phyloP scores from a whole-genome alignment of 2,329 filamentous ascomycete species.

The Magnaporthiopsis poae region DNA sequence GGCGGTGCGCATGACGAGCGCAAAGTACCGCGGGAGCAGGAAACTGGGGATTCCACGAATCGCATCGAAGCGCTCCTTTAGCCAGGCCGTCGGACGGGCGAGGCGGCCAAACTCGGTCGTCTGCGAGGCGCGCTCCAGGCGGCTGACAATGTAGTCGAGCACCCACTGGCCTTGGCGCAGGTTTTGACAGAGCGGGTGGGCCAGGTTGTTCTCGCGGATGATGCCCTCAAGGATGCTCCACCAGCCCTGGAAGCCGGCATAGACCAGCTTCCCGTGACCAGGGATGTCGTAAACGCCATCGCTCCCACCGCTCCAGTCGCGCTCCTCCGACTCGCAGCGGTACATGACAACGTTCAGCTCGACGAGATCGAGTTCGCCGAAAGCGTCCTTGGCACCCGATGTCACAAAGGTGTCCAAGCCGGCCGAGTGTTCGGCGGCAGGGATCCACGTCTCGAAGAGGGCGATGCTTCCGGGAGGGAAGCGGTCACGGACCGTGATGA shows the following conservation, averaged over 20 bases:
- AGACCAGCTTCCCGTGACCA: conserved; percentile 72
- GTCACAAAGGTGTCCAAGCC: conserved; percentile 82
- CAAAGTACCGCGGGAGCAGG: conserved; percentile 85
- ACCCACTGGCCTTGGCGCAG: conserved; percentile 86
- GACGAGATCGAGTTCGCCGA: conserved; percentile 61
- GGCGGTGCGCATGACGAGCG: conserved; percentile 74
- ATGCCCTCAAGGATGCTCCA: conserved; percentile 84
- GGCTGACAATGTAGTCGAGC: conserved; percentile 72
- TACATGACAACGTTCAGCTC: conserved; percentile 91
- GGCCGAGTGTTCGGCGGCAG: conserved; percentile 70
- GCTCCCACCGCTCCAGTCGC: conserved; percentile 64
- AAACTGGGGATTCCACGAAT: conserved; percentile 80
- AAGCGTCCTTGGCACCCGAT: conserved; percentile 67
- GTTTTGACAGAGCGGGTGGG: conserved; percentile 87
- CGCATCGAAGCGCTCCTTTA: conserved; percentile 75
- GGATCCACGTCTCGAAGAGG: conserved; percentile 92
- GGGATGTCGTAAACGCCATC: conserved; percentile 89
- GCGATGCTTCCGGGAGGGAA: conserved; percentile 93
- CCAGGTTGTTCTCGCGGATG: conserved; percentile 79
- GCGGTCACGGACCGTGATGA: conserved; percentile 68
- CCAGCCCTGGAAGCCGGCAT: conserved; percentile 96
- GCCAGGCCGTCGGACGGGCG: conserved; percentile 60
- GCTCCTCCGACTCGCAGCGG: conserved; percentile 79
- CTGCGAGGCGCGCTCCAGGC: conserved; percentile 63
- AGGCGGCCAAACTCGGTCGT: conserved; percentile 54